Evolutionary conservation across 2,329 filamentous ascomycete genomes (phyloP).

Genomic region (Hypoxylon sp.): DNA sequence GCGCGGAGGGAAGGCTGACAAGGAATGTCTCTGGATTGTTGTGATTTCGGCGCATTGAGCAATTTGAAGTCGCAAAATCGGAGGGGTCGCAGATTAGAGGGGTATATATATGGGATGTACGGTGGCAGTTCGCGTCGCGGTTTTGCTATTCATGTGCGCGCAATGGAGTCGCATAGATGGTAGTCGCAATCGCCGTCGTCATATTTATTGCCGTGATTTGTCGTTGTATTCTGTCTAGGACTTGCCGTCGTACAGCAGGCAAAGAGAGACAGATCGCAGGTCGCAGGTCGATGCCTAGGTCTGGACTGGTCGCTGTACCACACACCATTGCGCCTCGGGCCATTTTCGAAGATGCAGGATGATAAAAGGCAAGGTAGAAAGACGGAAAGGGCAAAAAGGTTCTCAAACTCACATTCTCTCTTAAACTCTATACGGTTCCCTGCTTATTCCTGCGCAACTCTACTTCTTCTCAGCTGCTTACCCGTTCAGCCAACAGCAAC

Average conservation of each 20-base stretch:
- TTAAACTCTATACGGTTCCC: conserved; percentile 34
- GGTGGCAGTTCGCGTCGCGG: not conserved
- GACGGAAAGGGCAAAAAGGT: conserved; percentile 12
- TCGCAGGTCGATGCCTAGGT: not conserved
- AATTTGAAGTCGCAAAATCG: conserved; percentile 10
- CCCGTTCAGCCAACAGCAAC: conserved; percentile 43
- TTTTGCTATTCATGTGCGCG: conserved; percentile 12
- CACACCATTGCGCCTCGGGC: conserved; percentile 42
- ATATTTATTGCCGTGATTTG: conserved; percentile 9
- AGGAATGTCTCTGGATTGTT: conserved; percentile 1
- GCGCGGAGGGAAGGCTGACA: not conserved
- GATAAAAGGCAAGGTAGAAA: conserved; percentile 22
- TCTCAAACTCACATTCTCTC: conserved; percentile 28
- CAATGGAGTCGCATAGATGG: conserved; percentile 14
- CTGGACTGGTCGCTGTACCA: conserved; percentile 42
- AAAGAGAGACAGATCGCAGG: conserved; percentile 14
- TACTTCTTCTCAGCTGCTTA: conserved; percentile 35
- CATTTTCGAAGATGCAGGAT: conserved; percentile 21
- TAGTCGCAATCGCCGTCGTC: conserved; percentile 9
- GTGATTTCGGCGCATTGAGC: conserved; percentile 24
- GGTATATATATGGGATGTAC: conserved; percentile 11
- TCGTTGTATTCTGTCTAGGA: conserved; percentile 6
- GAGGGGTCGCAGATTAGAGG: conserved; percentile 15
- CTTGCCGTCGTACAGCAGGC: conserved; percentile 32
- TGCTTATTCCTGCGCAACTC: conserved; percentile 33